Percentiles rank a stretch among this genome's conserved stretches.
Conservation (phyloP, 2,329 filamentous ascomycete genomes). For the Didymella pomorum region DNA sequence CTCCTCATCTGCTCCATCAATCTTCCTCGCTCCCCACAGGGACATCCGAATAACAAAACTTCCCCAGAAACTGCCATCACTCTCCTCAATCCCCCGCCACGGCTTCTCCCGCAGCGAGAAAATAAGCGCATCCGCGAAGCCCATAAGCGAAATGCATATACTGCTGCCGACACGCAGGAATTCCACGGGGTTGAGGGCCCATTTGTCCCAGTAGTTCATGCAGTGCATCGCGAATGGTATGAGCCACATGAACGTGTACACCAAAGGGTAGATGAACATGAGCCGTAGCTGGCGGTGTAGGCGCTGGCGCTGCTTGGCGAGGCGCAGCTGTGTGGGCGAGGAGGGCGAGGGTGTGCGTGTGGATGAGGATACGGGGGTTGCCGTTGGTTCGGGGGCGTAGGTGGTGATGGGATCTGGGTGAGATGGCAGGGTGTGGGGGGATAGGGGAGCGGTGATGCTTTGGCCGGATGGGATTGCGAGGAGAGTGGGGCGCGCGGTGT, state of each 20-base stretch:
- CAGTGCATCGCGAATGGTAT: constrained; percentile 73
- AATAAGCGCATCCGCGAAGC: constrained; percentile 71
- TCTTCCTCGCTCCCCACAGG: not conserved
- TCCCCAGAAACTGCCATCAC: constrained; percentile 53
- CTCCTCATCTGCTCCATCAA: too few relatives aligned
- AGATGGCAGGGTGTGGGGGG: not conserved
- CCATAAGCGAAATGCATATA: constrained; percentile 70
- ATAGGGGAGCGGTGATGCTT: constrained; percentile 9
- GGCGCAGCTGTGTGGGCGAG: constrained; percentile 20
- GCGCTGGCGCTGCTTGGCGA: constrained; percentile 56
- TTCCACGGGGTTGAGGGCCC: constrained; percentile 62
- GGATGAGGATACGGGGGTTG: not conserved
- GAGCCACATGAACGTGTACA: constrained; percentile 77
- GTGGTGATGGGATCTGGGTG: too few relatives aligned
- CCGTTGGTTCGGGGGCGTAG: not conserved
- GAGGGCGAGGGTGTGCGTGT: constrained; percentile 3
- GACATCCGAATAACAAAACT: constrained; percentile 37
- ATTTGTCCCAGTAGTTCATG: constrained; percentile 64
- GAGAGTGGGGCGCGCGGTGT: constrained; percentile 12
- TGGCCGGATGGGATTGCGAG: constrained; percentile 18
- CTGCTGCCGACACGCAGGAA: constrained; percentile 64
- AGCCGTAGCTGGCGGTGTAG: constrained; percentile 74
- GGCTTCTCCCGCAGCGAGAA: constrained; percentile 76
- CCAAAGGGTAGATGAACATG: constrained; percentile 77
- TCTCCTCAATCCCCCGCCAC: constrained; percentile 66